Evolutionary conservation across 768 basidiomycete genomes (phyloP).

Genomic region (Pholiota molesta): DNA sequence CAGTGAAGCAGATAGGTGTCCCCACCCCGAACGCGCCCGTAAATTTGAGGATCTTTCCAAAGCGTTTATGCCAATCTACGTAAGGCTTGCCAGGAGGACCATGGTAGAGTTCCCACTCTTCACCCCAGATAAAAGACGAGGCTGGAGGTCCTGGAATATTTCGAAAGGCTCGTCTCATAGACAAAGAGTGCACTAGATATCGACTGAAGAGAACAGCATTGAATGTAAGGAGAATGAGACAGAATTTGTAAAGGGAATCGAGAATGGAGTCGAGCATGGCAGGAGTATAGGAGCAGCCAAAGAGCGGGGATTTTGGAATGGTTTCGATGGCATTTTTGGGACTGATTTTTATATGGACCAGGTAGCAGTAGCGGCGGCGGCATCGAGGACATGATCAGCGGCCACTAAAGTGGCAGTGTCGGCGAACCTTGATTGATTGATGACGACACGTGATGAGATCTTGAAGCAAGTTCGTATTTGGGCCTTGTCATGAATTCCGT

Average conservation of each 20-base stretch:
- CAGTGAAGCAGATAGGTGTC: slow-evolving; percentile 1
- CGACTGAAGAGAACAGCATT: slow-evolving; percentile 33
- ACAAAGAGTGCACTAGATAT: slow-evolving; percentile 36
- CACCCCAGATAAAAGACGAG: slow-evolving; percentile 60
- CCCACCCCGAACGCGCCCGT: slow-evolving; percentile 58
- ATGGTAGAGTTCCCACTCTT: slow-evolving; percentile 60
- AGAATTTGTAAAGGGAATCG: slow-evolving; percentile 28
- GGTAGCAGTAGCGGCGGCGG: not conserved
- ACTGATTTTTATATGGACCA: slow-evolving; percentile 2
- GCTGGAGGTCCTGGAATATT: slow-evolving; percentile 55
- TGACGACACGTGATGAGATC: slow-evolving; percentile 18
- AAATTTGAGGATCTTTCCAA: slow-evolving; percentile 58
- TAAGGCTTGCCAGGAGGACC: slow-evolving; percentile 56
- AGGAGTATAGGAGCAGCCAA: not conserved
- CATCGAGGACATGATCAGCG: slow-evolving; percentile 2
- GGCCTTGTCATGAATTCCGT: slow-evolving; percentile 7
- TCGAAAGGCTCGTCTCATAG: slow-evolving; percentile 35
- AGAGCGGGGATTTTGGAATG: slow-evolving; percentile 1
- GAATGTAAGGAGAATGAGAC: slow-evolving; percentile 30
- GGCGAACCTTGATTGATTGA: not conserved
- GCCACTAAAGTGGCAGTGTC: not conserved
- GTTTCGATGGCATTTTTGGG: not conserved
- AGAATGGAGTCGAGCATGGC: slow-evolving; percentile 24
- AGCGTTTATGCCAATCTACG: slow-evolving; percentile 52
- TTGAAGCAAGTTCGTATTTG: slow-evolving; percentile 4